Evolutionary conservation across 2,329 filamentous ascomycete species (phyloP).

Genomic region (Pseudogymnoascus sp.): DNA sequence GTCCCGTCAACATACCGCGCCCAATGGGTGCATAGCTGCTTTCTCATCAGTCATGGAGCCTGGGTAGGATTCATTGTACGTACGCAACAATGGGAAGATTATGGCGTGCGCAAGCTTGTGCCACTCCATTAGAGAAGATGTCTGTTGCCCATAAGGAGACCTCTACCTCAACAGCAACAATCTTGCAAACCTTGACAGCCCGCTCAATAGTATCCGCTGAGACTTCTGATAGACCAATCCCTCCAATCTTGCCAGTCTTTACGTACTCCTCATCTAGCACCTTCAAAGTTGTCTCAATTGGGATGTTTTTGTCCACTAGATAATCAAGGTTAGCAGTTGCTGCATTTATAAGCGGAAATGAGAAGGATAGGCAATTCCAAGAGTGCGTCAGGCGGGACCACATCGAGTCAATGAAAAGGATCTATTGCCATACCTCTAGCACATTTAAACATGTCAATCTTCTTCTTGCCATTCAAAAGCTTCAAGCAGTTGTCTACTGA

Average conservation of each 20-base stretch:
- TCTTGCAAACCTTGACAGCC: slow-evolving; percentile 31
- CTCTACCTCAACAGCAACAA: slow-evolving; percentile 39
- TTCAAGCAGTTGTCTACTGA: slow-evolving; percentile 50
- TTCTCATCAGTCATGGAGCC: slow-evolving; percentile 11
- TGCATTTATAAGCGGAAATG: neutral
- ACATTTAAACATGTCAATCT: slow-evolving; percentile 46
- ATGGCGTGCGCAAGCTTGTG: slow-evolving; percentile 47
- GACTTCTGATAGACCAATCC: slow-evolving; percentile 36
- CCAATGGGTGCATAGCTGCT: slow-evolving; percentile 59
- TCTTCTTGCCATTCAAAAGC: slow-evolving; percentile 39
- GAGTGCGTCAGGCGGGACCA: neutral
- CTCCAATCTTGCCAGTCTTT: slow-evolving; percentile 36
- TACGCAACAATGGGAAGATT: slow-evolving; percentile 64
- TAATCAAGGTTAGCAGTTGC: neutral
- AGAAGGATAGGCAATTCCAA: neutral
- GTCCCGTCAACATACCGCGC: slow-evolving; percentile 47
- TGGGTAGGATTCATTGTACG: slow-evolving; percentile 15
- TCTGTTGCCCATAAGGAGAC: slow-evolving; percentile 33
- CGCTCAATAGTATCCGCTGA: slow-evolving; percentile 33
- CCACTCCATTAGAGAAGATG: slow-evolving; percentile 31
- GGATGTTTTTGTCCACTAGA: slow-evolving; percentile 34
- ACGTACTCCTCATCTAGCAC: slow-evolving; percentile 21
- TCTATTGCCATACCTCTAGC: slow-evolving; percentile 30
- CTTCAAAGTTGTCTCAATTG: slow-evolving; percentile 32
- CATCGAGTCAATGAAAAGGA: neutral